A percentile compares a stretch with the other conserved stretches of the same genome.
Evolutionary conservation across 495 filamentous ascomycete species (phyloP).

Genomic region (Talaromyces adpressus): DNA sequence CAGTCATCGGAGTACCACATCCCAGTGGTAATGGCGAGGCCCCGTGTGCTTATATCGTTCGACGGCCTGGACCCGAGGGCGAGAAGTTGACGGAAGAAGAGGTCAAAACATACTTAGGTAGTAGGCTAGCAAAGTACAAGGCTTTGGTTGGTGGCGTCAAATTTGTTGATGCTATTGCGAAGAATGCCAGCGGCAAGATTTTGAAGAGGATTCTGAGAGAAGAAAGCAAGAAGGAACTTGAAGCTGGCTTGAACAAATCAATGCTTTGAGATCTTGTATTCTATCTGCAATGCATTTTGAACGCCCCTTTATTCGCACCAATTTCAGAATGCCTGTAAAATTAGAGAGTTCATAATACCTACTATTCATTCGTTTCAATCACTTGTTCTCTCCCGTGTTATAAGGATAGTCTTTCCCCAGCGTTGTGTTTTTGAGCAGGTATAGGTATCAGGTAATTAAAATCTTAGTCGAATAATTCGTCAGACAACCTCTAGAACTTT

Average conservation of each 20-base stretch:
- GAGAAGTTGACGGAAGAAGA: conserved; percentile 44
- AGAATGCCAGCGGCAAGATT: conserved; percentile 78
- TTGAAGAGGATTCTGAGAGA: conserved; percentile 58
- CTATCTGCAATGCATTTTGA: too few species aligned
- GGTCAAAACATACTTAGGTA: conserved; percentile 48
- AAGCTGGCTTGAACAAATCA: conserved; percentile 16
- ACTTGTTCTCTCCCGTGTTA: too few species aligned
- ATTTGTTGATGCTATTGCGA: conserved; percentile 71
- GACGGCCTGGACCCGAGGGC: conserved; percentile 27
- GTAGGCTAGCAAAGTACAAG: conserved; percentile 58
- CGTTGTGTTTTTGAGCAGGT: too few species aligned
- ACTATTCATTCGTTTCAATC: too few species aligned
- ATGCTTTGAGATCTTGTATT: conserved; percentile 10
- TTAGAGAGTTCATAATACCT: too few species aligned
- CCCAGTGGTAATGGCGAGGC: conserved; percentile 59
- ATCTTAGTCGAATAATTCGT: too few species aligned
- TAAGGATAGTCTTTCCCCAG: too few species aligned
- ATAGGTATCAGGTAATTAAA: too few species aligned
- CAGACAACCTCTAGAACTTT: too few species aligned
- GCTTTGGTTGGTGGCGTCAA: conserved; percentile 68
- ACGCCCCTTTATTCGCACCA: too few species aligned
- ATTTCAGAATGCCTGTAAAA: too few species aligned
- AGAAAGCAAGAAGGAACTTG: conserved; percentile 32
- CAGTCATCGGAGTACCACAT: conserved; percentile 67
- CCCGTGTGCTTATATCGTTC: conserved; percentile 73